These are phyloP conservation scores for Neolentinus lepideus DNA, from an alignment of 1,284 basidiomycete genomes.

Conservation along the genomic window DNA sequence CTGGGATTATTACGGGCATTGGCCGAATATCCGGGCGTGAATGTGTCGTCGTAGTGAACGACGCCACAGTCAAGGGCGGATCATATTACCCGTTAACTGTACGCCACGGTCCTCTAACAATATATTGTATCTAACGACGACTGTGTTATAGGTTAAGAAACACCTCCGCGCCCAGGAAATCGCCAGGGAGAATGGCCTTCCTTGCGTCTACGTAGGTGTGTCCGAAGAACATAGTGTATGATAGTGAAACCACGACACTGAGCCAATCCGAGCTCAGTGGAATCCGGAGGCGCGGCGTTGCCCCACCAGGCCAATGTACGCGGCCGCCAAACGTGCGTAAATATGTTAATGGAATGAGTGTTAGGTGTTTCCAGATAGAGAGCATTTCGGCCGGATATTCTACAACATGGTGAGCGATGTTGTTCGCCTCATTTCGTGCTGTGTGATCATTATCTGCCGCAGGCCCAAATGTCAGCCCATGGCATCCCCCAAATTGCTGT, in stretches of 20 bases:
- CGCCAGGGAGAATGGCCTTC: conserved; percentile 83
- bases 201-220: conserved; percentile 88
- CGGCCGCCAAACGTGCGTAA: no score
- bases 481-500: conserved; percentile 90
- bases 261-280: conserved; percentile 44
- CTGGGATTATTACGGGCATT: conserved; percentile 89
- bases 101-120: conserved; percentile 13
- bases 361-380: conserved; percentile 76
- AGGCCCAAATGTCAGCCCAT: conserved; percentile 88
- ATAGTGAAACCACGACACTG: neutral
- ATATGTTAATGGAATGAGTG: conserved; percentile 5
- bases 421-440: neutral
- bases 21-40: conserved; percentile 75
- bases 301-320: conserved; percentile 86
- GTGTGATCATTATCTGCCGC: neutral
- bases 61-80: conserved; percentile 91
- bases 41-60: conserved; percentile 89
- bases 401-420: conserved; percentile 81
- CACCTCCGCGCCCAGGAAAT: conserved; percentile 92
- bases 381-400: conserved; percentile 95
- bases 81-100: conserved; percentile 92
- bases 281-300: conserved; percentile 90
- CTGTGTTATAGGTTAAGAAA: conserved; percentile 73
- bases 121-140: no score
- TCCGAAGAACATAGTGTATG: neutral